phyloP scores from a whole-genome alignment of 305 asterid species.

The Fraxinus greggii region DNA sequence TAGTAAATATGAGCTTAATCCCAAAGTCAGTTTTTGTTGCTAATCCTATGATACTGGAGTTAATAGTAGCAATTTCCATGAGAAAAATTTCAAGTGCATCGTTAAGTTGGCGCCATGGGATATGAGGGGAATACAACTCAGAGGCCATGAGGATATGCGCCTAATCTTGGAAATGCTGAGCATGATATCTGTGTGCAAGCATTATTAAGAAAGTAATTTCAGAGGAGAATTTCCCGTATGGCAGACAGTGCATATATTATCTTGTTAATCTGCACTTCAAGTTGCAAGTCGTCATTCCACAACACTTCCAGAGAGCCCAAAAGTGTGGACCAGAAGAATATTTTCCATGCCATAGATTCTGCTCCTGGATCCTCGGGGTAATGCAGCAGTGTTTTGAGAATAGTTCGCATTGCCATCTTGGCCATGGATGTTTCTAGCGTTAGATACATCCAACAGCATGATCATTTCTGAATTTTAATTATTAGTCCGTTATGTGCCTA shows the following conservation, averaged over 20 bases:
- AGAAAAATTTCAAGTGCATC: not conserved
- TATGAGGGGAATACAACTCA: not conserved
- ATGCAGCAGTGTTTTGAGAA: not conserved
- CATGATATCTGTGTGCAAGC: not conserved
- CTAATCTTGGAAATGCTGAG: not conserved
- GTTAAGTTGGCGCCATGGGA: not conserved
- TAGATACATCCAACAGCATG: not conserved
- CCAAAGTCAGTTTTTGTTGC: not conserved
- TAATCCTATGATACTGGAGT: not conserved
- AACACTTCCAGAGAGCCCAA: not conserved
- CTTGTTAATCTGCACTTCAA: not conserved
- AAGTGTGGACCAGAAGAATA: not conserved
- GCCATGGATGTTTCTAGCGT: not conserved
- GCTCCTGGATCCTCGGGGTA: not conserved
- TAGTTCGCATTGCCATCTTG: not conserved
- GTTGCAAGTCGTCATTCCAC: not conserved
- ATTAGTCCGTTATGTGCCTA: not conserved
- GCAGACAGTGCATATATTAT: not conserved
- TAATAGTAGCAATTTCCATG: too few species aligned
- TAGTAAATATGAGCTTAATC: constrained; percentile 24
- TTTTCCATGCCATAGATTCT: not conserved
- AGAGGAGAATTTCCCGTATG: not conserved
- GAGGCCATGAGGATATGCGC: not conserved
- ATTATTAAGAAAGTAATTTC: not conserved
- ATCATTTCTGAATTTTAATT: not conserved